These are phyloP conservation scores for Yamagishiella unicocca DNA, from an alignment of 139 green algal species.

Conservation along the genomic window DNA sequence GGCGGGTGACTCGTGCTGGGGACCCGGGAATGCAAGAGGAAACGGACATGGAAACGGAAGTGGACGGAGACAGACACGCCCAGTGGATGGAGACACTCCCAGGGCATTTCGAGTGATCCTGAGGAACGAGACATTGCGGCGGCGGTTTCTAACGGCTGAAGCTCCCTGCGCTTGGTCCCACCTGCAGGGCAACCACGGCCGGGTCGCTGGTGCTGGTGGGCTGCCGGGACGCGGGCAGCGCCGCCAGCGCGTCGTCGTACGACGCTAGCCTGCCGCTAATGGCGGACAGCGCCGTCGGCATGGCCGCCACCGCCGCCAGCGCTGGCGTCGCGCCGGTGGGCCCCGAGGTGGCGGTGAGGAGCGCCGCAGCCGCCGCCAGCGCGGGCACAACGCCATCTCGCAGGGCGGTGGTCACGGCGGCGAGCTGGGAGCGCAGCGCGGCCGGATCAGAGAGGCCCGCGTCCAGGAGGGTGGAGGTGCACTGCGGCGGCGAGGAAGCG, in stretches of 20 bases:
- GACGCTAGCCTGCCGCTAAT: not conserved
- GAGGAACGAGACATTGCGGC: not conserved
- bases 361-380: not conserved
- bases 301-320: not conserved
- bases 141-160: too few relatives aligned
- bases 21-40: not conserved
- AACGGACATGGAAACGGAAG: not conserved
- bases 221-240: not conserved
- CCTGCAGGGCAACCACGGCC: not conserved
- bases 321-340: not conserved
- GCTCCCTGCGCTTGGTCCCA: too few relatives aligned
- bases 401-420: not conserved
- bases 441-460: not conserved
- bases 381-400: not conserved
- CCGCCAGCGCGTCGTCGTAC: not conserved
- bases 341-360: not conserved
- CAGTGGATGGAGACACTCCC: too few relatives aligned
- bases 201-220: not conserved
- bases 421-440: not conserved
- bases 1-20: too few relatives aligned
- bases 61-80: too few relatives aligned
- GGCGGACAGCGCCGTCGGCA: not conserved
- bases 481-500: slow-evolving; percentile 9
- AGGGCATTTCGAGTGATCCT: not conserved
- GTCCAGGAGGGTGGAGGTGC: slow-evolving; percentile 6